Percentiles rank a stretch among this genome's conserved stretches.
These are phyloP conservation scores for Hordeum vulgare DNA, from an alignment of 176 grass and related monocot genomes.

Conservation along the genomic window DNA sequence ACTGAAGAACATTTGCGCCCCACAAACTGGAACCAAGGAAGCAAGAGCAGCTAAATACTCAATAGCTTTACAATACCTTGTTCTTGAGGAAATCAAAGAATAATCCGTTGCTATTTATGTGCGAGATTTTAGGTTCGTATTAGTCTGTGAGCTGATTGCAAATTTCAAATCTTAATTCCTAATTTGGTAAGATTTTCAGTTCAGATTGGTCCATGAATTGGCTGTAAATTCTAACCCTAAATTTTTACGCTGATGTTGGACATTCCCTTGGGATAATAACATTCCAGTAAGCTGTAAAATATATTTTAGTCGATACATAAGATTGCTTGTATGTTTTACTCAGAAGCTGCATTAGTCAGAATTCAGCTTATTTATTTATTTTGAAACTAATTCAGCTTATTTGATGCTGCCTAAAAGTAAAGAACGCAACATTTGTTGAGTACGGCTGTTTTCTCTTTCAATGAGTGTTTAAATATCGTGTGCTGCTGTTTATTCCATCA, in stretches of 20 bases:
- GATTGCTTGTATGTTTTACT: not conserved
- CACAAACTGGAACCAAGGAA: conserved; percentile 27
- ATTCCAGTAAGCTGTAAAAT: not conserved
- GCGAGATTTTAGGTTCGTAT: not conserved
- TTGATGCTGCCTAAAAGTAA: not conserved
- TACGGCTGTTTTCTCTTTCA: not conserved
- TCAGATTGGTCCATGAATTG: not conserved
- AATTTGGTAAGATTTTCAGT: not conserved
- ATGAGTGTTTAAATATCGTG: not conserved
- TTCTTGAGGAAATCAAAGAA: conserved; percentile 56
- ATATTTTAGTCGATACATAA: not conserved
- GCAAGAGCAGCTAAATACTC: conserved; percentile 74
- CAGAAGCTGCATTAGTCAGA: not conserved
- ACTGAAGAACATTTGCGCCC: conserved; percentile 38
- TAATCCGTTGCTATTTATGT: not conserved
- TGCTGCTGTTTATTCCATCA: not conserved
- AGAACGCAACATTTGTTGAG: not conserved
- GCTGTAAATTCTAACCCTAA: not conserved
- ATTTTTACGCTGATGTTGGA: not conserved
- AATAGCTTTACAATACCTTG: conserved; percentile 63
- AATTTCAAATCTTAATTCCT: not conserved
- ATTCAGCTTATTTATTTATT: not conserved
- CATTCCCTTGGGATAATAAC: not conserved
- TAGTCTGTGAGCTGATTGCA: not conserved
- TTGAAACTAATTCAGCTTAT: not conserved